Conservation (phyloP, 2,329 filamentous ascomycete genomes). For the Plenodomus biglobosus region DNA sequence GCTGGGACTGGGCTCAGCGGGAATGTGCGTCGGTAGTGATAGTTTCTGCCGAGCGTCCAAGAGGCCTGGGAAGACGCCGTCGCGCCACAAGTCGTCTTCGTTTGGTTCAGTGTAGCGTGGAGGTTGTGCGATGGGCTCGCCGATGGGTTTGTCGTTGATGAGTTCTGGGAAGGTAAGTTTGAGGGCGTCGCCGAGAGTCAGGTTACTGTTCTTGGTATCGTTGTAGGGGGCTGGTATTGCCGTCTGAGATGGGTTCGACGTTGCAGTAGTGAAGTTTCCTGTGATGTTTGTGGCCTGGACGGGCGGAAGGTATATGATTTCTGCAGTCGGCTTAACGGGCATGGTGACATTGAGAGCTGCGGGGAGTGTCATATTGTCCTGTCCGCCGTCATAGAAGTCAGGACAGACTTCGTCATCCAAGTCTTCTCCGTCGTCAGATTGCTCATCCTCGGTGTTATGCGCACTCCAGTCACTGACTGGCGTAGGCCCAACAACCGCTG, state of each 20-base stretch:
- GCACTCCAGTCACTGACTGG: background rate
- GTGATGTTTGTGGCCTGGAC: background rate
- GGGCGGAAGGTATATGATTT: background rate
- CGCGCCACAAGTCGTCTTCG: constrained; percentile 1
- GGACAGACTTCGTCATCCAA: too few species aligned
- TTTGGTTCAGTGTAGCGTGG: background rate
- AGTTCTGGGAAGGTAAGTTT: background rate
- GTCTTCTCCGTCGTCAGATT: too few species aligned
- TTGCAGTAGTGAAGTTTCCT: too few species aligned
- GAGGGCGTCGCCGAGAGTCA: background rate
- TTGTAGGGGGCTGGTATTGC: background rate
- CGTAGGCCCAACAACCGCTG: background rate
- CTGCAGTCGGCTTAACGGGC: background rate
- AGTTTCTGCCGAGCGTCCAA: background rate
- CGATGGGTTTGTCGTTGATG: background rate
- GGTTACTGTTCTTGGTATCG: background rate
- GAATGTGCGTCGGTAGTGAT: background rate
- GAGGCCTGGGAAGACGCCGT: constrained; percentile 1
- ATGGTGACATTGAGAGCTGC: background rate
- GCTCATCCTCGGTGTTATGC: too few species aligned
- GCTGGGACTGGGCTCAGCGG: background rate
- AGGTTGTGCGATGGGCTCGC: background rate
- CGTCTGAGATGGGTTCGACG: background rate
- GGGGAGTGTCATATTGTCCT: background rate
- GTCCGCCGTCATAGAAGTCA: background rate